These are phyloP conservation scores for Hypoxylon rubiginosum DNA, from an alignment of 2,329 filamentous ascomycete species.

Conservation along the genomic window DNA sequence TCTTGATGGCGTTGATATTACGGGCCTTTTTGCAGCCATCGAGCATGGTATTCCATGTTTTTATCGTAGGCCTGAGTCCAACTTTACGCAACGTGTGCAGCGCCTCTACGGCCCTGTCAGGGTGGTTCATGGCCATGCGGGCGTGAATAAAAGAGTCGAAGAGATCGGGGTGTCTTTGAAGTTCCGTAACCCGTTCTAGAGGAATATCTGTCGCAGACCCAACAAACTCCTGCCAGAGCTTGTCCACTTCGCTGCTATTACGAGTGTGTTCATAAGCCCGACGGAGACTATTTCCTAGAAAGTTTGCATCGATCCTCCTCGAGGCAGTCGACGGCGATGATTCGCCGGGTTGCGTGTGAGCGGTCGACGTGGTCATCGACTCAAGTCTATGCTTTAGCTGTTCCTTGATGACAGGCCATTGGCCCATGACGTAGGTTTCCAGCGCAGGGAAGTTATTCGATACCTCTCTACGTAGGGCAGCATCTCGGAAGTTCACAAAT, in stretches of 20 bases:
- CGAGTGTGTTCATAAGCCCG: conserved; percentile 24
- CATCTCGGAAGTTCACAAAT: conserved; percentile 39
- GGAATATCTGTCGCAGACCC: conserved; percentile 34
- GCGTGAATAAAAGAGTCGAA: conserved; percentile 50
- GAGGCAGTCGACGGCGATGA: background rate
- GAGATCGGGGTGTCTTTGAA: conserved; percentile 42
- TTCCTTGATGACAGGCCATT: conserved; percentile 48
- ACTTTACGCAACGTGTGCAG: conserved; percentile 52
- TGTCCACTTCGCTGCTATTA: conserved; percentile 43
- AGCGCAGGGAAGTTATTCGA: conserved; percentile 40
- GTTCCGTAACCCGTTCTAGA: conserved; percentile 36
- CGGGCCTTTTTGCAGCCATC: conserved; percentile 74
- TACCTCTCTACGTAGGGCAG: conserved; percentile 34
- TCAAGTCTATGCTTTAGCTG: conserved; percentile 31
- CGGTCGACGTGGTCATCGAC: conserved; percentile 2
- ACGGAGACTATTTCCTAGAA: conserved; percentile 36
- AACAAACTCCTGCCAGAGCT: conserved; percentile 47
- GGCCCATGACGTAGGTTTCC: conserved; percentile 45
- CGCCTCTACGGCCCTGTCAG: conserved; percentile 46
- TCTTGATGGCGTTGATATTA: conserved; percentile 71
- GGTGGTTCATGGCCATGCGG: conserved; percentile 47
- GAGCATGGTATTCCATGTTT: conserved; percentile 81
- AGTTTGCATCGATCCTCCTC: conserved; percentile 12
- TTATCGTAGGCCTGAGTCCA: conserved; percentile 70
- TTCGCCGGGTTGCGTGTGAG: background rate